Conservation (phyloP, 1,284 basidiomycete genomes). For the Coniferiporia weirii region DNA sequence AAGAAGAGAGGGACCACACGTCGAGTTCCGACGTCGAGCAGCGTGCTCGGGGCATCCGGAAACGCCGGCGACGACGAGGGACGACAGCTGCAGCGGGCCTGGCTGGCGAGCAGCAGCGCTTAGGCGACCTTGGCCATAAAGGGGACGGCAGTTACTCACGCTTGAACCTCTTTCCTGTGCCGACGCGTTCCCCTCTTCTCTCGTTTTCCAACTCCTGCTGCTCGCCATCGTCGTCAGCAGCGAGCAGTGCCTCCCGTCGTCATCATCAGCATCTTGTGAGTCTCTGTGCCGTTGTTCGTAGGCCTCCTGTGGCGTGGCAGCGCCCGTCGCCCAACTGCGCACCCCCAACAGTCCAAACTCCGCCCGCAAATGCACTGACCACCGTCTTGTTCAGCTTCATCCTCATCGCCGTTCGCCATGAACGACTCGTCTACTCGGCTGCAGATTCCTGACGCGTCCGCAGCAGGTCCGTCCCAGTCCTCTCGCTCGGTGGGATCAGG, state of each 20-base stretch:
- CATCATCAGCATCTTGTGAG: not conserved
- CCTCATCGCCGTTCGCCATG: not conserved
- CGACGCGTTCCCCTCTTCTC: not conserved
- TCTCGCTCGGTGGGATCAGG: constrained; percentile 12
- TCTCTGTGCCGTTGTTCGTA: not conserved
- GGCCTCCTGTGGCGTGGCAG: not conserved
- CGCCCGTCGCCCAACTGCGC: not conserved
- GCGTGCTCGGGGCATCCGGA: not conserved
- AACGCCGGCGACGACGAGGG: constrained; percentile 5
- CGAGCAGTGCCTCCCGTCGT: not conserved
- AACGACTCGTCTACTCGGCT: constrained; percentile 24
- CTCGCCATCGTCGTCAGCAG: constrained; percentile 3
- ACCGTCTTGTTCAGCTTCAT: not conserved
- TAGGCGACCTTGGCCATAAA: not conserved
- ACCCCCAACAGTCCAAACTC: not conserved
- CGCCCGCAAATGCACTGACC: constrained; percentile 4
- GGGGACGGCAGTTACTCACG: not conserved
- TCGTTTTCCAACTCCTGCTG: not conserved
- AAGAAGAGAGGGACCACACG: not conserved
- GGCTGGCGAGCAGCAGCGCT: constrained; percentile 2
- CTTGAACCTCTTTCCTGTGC: not conserved
- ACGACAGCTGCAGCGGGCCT: too few species aligned
- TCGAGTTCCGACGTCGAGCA: not conserved
- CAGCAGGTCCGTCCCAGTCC: constrained; percentile 43
- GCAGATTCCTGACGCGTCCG: constrained; percentile 41